phyloP scores from a whole-genome alignment of 208 protist genomes.

The Chromosphaera perkinsii region DNA sequence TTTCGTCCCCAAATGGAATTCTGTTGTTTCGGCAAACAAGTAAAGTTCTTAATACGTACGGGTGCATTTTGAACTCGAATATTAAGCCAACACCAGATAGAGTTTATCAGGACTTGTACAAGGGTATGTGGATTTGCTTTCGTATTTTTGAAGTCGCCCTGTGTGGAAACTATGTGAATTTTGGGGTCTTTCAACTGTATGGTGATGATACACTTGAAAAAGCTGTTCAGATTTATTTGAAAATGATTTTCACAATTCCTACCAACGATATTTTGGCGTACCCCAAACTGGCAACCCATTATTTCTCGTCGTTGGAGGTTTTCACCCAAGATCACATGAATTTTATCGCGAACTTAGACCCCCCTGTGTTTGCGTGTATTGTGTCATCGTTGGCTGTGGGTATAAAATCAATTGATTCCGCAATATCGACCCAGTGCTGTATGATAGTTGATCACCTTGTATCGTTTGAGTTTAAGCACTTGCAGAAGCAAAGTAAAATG shows the following conservation, averaged over 20 bases:
- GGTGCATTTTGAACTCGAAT: neutral
- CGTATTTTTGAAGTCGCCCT: slow-evolving; percentile 35
- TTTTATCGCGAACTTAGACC: slow-evolving; percentile 33
- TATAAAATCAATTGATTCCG: slow-evolving; percentile 33
- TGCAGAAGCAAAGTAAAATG: neutral
- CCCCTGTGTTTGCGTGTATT: slow-evolving; percentile 14
- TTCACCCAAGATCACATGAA: slow-evolving; percentile 40
- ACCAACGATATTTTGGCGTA: slow-evolving; percentile 9
- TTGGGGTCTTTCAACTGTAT: slow-evolving; percentile 44
- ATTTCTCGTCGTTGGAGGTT: slow-evolving; percentile 40
- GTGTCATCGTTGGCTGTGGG: slow-evolving; percentile 21
- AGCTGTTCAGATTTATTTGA: slow-evolving; percentile 27
- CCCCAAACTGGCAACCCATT: slow-evolving; percentile 34
- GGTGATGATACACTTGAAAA: slow-evolving; percentile 37
- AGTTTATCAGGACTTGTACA: slow-evolving; percentile 37
- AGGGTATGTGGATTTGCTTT: slow-evolving; percentile 41
- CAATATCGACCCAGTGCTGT: slow-evolving; percentile 9
- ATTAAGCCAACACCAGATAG: neutral
- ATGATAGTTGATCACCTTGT: slow-evolving; percentile 15
- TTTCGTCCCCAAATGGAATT: slow-evolving; percentile 57
- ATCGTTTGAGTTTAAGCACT: slow-evolving; percentile 6
- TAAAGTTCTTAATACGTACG: neutral
- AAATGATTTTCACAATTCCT: slow-evolving; percentile 23
- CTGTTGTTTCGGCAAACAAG: slow-evolving; percentile 62
- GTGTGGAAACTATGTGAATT: slow-evolving; percentile 48